phyloP scores from a whole-genome alignment of 2,329 filamentous ascomycete species.

The Rutstroemia sp. region DNA sequence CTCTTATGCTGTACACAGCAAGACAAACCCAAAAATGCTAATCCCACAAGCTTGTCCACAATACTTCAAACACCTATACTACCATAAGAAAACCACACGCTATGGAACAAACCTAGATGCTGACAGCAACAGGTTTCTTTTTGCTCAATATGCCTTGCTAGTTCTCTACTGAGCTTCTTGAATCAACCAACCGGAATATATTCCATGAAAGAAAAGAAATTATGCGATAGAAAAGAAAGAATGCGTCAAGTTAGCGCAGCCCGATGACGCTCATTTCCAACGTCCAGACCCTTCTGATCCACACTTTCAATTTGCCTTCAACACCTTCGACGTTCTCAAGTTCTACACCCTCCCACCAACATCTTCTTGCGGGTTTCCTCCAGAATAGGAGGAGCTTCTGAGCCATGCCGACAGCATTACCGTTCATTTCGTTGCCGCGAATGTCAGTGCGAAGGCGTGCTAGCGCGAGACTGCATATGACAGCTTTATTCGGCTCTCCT shows the following conservation, averaged over 20 bases:
- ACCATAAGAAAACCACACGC: constrained; percentile 1
- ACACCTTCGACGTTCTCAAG: constrained; percentile 84
- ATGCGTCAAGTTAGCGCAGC: constrained; percentile 42
- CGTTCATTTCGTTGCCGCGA: constrained; percentile 66
- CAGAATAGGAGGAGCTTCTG: constrained; percentile 97
- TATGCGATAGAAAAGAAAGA: constrained; percentile 8
- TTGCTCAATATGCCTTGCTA: neutral
- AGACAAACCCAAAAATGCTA: constrained; percentile 3
- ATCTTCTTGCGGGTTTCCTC: constrained; percentile 91
- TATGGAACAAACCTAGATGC: neutral
- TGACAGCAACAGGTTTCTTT: neutral
- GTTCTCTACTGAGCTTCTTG: neutral
- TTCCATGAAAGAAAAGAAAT: constrained; percentile 6
- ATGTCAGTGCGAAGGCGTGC: constrained; percentile 90
- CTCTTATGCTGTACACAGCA: neutral
- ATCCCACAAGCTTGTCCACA: constrained; percentile 1
- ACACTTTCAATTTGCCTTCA: constrained; percentile 88
- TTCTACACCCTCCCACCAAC: constrained; percentile 99
- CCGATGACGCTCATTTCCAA: constrained; percentile 96
- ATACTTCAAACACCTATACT: constrained; percentile 6
- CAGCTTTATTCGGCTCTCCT: constrained; percentile 96
- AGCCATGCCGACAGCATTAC: constrained; percentile 89
- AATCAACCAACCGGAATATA: constrained; percentile 5
- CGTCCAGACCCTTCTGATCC: constrained; percentile 97
- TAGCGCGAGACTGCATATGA: constrained; percentile 92